Percentiles rank a stretch among this genome's conserved stretches.
Conservation (phyloP, 306 rosid genomes). For the Acacia crassicarpa region DNA sequence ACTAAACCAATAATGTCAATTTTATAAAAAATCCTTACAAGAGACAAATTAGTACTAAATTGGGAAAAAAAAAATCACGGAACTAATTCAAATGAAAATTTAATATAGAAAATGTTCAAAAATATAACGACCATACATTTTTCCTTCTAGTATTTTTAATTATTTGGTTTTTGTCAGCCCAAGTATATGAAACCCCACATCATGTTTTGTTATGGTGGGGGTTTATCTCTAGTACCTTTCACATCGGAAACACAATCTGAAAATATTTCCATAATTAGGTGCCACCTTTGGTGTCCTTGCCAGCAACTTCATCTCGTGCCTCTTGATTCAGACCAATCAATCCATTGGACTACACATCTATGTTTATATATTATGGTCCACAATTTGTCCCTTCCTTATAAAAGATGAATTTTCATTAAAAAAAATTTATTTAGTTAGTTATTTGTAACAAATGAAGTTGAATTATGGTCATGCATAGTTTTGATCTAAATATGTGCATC, state of each 20-base stretch:
- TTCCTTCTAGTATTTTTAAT: neutral
- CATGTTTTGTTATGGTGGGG: constrained; percentile 27
- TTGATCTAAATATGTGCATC: no score
- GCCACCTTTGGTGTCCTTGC: constrained; percentile 37
- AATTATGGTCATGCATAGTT: no score
- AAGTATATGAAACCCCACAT: constrained; percentile 33
- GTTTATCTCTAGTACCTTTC: constrained; percentile 45
- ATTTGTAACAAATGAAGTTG: no score
- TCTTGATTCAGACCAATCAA: constrained; percentile 37
- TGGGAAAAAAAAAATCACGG: no score
- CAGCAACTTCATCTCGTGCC: constrained; percentile 8
- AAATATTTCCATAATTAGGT: constrained; percentile 53
- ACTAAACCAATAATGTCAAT: neutral
- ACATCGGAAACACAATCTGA: constrained; percentile 47
- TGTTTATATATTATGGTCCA: constrained; percentile 36
- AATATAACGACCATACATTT: neutral
- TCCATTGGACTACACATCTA: neutral
- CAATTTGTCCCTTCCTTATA: constrained; percentile 11
- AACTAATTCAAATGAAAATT: neutral
- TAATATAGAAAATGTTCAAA: neutral
- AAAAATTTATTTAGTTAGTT: no score
- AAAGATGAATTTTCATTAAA: no score
- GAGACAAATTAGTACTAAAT: neutral
- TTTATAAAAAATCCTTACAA: neutral
- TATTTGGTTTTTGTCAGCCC: constrained; percentile 6